phyloP scores from a whole-genome alignment of 352 stramenopile genomes.

The Globisporangium paddicum region DNA sequence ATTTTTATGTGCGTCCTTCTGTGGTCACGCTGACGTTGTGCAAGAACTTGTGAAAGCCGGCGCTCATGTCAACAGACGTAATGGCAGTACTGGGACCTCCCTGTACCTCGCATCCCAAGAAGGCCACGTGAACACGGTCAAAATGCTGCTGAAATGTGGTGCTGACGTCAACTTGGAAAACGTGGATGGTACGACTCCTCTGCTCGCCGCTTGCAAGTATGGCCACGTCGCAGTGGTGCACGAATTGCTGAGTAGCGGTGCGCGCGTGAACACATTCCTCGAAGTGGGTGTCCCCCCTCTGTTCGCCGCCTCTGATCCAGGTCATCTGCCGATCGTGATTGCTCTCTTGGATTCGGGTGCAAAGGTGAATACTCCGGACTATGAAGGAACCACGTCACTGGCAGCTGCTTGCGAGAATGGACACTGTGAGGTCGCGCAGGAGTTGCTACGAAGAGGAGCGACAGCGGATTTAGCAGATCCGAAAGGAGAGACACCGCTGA shows the following conservation, averaged over 20 bases:
- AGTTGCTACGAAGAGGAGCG: neutral
- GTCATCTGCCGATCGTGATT: neutral
- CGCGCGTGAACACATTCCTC: neutral
- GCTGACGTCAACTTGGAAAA: neutral
- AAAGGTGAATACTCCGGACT: neutral
- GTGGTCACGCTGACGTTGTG: neutral
- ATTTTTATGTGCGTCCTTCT: neutral
- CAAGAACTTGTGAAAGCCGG: neutral
- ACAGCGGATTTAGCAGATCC: neutral
- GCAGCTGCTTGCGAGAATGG: neutral
- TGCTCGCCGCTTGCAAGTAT: neutral
- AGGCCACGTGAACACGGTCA: neutral
- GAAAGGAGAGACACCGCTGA: neutral
- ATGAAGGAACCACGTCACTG: neutral
- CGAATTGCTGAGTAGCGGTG: neutral
- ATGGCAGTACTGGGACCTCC: neutral
- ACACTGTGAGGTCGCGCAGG: neutral
- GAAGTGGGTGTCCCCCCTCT: neutral
- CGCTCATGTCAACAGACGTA: neutral
- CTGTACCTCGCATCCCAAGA: neutral
- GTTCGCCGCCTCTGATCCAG: neutral
- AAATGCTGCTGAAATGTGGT: neutral
- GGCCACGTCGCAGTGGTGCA: neutral
- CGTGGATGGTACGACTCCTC: neutral
- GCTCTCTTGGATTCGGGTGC: neutral